These are phyloP conservation scores for Backusella luteola DNA, from an alignment of 192 early-diverging fungal genomes.

Conservation along the genomic window DNA sequence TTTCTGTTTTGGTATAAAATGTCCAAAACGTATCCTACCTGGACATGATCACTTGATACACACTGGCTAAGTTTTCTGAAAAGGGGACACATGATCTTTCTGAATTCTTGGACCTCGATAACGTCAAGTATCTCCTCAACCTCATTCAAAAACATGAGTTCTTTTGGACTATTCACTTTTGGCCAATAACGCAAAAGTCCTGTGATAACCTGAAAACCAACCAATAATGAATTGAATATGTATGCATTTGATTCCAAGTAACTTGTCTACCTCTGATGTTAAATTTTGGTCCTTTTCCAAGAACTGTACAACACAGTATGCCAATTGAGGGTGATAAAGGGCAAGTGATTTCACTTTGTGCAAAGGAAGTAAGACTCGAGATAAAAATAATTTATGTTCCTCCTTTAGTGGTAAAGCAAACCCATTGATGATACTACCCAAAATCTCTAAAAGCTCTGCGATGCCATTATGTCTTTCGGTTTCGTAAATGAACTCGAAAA, in stretches of 20 bases:
- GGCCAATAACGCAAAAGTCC: constrained; percentile 89
- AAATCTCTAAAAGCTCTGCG: constrained; percentile 88
- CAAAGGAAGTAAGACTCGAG: constrained; percentile 81
- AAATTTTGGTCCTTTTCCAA: constrained; percentile 86
- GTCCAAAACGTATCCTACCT: constrained; percentile 43
- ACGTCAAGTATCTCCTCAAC: constrained; percentile 87
- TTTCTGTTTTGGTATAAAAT: background rate
- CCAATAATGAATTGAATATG: background rate
- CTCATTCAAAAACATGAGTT: constrained; percentile 94
- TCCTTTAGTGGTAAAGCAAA: constrained; percentile 92
- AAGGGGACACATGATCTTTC: constrained; percentile 73
- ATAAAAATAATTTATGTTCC: constrained; percentile 88
- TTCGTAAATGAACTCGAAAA: constrained; percentile 91
- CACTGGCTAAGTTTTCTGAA: constrained; percentile 83
- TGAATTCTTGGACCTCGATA: constrained; percentile 82
- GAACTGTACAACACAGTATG: constrained; percentile 93
- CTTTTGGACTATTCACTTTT: constrained; percentile 91
- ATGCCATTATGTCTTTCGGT: constrained; percentile 88
- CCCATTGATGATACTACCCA: constrained; percentile 94
- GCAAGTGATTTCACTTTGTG: constrained; percentile 87
- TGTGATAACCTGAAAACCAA: constrained; percentile 45
- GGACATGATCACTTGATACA: constrained; percentile 85
- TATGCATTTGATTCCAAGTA: background rate
- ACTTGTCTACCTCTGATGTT: constrained; percentile 49
- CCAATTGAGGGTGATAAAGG: constrained; percentile 87